phyloP scores from a whole-genome alignment of 2,329 filamentous ascomycete species.

The Alternaria sp. region DNA sequence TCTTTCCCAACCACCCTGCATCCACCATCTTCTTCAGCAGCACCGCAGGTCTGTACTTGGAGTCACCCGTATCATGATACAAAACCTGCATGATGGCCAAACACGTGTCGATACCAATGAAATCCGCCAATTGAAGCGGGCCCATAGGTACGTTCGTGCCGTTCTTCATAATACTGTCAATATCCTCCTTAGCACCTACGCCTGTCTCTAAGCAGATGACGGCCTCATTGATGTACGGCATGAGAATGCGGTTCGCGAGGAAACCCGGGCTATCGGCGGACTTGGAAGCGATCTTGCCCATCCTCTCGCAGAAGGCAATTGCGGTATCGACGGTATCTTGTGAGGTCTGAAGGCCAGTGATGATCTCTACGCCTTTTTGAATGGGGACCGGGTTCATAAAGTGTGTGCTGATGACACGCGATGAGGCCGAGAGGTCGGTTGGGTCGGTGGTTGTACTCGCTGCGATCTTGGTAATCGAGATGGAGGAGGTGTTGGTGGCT shows the following conservation, averaged over 20 bases:
- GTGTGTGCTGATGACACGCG: slow-evolving; percentile 91
- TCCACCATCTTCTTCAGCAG: slow-evolving; percentile 94
- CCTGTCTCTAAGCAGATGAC: slow-evolving; percentile 95
- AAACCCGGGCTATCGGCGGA: slow-evolving; percentile 94
- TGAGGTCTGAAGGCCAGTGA: slow-evolving; percentile 91
- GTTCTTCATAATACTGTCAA: slow-evolving; percentile 99
- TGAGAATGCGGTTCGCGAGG: slow-evolving; percentile 93
- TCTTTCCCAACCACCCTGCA: slow-evolving; percentile 97
- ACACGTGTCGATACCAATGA: slow-evolving; percentile 96
- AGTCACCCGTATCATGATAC: slow-evolving; percentile 89
- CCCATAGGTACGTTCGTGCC: slow-evolving; percentile 99
- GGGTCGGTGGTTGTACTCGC: slow-evolving; percentile 82
- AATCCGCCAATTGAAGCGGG: slow-evolving; percentile 90
- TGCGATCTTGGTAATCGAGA: slow-evolving; percentile 95
- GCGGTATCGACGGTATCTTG: slow-evolving; percentile 81
- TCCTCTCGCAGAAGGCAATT: slow-evolving; percentile 83
- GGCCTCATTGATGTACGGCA: slow-evolving; percentile 99
- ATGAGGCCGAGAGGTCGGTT: slow-evolving; percentile 80
- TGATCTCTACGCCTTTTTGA: slow-evolving; percentile 98
- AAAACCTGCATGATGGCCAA: slow-evolving; percentile 96
- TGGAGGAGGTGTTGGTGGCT: slow-evolving; percentile 98
- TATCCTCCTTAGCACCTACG: slow-evolving; percentile 86
- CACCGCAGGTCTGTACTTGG: slow-evolving; percentile 91
- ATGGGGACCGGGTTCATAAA: slow-evolving; percentile 99
- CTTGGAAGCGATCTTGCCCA: slow-evolving; percentile 91